Conservation (phyloP, 176 grass and related monocot species). For the Musa schizocarpa region DNA sequence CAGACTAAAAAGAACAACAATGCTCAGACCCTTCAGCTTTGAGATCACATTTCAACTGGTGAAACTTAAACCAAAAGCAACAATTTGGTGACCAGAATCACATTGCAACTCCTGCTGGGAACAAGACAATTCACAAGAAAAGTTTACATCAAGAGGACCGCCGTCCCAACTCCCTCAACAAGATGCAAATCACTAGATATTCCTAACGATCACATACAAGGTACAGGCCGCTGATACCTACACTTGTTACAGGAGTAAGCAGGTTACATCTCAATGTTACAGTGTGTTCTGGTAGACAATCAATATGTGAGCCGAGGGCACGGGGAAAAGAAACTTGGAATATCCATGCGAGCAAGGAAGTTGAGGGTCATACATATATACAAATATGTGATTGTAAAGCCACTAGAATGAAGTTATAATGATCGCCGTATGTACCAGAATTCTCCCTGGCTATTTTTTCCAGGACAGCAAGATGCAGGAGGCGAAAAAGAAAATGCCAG, state of each 20-base stretch:
- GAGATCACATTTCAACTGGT: too few relatives aligned
- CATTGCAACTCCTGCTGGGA: too few relatives aligned
- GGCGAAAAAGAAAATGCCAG: too few relatives aligned
- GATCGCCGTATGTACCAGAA: slow-evolving; percentile 1
- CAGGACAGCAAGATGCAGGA: neutral
- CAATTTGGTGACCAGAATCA: too few relatives aligned
- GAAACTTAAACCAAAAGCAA: too few relatives aligned
- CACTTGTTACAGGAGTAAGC: neutral
- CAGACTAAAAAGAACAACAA: too few relatives aligned
- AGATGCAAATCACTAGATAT: neutral
- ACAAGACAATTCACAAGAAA: too few relatives aligned
- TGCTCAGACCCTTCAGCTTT: too few relatives aligned
- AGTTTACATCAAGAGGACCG: neutral
- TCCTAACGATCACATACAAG: neutral
- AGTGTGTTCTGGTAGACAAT: neutral
- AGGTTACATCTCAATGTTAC: slow-evolving; percentile 5
- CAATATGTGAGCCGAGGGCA: neutral
- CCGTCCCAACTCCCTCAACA: neutral
- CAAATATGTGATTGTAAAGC: neutral
- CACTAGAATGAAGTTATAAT: neutral
- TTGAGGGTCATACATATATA: neutral
- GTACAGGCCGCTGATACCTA: neutral
- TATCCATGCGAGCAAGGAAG: neutral
- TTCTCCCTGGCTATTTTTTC: neutral
- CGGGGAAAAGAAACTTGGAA: neutral